phyloP scores from a whole-genome alignment of 495 filamentous ascomycete genomes.

The Beverwykella pulmonaria region DNA sequence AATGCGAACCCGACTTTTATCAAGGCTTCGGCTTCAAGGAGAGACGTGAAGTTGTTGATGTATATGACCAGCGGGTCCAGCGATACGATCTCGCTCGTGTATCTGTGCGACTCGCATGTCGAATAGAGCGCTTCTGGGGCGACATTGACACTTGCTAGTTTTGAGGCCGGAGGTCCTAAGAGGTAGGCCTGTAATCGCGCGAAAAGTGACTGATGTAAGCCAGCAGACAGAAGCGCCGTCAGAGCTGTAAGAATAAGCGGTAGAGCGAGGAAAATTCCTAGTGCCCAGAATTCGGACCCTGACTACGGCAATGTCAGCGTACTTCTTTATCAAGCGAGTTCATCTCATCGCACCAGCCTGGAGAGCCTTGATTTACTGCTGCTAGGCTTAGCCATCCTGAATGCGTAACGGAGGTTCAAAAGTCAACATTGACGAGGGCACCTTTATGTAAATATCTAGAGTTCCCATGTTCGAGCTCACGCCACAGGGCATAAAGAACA shows the following conservation, averaged over 20 bases:
- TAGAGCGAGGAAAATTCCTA: slow-evolving; percentile 8
- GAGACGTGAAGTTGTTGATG: slow-evolving; percentile 50
- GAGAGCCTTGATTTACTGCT: not conserved
- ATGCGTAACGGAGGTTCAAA: not conserved
- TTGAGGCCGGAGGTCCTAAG: not conserved
- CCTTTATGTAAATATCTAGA: too few relatives aligned
- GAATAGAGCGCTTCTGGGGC: not conserved
- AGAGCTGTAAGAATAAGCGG: slow-evolving; percentile 6
- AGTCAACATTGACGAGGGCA: too few relatives aligned
- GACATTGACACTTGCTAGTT: not conserved
- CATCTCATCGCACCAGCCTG: not conserved
- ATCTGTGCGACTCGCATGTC: slow-evolving; percentile 35
- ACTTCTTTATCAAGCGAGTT: too few relatives aligned
- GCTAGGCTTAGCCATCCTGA: not conserved
- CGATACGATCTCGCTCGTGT: slow-evolving; percentile 56
- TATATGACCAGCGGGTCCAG: slow-evolving; percentile 60
- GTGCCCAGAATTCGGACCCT: not conserved
- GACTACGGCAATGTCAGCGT: not conserved
- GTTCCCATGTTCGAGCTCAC: not conserved
- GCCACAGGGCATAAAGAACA: not conserved
- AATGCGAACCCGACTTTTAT: slow-evolving; percentile 49
- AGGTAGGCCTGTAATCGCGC: slow-evolving; percentile 11
- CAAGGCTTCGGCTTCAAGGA: slow-evolving; percentile 45
- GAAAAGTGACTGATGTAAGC: slow-evolving; percentile 8
- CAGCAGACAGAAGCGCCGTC: not conserved